Evolutionary conservation across 139 green algal genomes (phyloP).

Genomic region (Spirogloea muscicola): DNA sequence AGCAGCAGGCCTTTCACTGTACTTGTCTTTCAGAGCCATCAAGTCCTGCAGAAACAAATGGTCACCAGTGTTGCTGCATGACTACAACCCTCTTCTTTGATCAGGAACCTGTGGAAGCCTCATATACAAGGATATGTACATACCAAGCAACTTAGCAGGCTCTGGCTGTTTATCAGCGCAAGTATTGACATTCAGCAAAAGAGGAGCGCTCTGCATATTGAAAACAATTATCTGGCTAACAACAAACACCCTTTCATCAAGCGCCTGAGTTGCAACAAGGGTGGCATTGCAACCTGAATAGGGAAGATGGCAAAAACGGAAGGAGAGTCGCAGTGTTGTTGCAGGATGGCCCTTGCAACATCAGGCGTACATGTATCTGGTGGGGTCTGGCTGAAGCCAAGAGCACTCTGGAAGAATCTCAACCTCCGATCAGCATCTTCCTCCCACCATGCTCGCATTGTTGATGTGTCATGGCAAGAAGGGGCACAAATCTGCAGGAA

Average conservation of each 20-base stretch:
- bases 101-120: too few relatives aligned
- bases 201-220: too few relatives aligned
- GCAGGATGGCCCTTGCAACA: conserved; percentile 70
- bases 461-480: conserved; percentile 90
- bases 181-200: too few relatives aligned
- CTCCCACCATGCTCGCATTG: conserved; percentile 81
- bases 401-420: conserved; percentile 65
- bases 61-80: too few relatives aligned
- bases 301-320: conserved; percentile 81
- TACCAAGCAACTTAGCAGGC: too few relatives aligned
- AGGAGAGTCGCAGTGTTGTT: conserved; percentile 79
- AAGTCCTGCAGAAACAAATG: conserved; percentile 49
- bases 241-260: too few relatives aligned
- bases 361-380: conserved; percentile 68
- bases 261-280: neutral
- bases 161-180: too few relatives aligned
- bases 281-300: conserved; percentile 66
- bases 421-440: conserved; percentile 66
- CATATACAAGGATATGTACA: too few relatives aligned
- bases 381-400: conserved; percentile 15
- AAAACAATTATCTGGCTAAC: too few relatives aligned
- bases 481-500: conserved; percentile 73
- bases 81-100: too few relatives aligned
- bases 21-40: conserved; percentile 40
- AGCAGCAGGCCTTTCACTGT: conserved; percentile 52